Evolutionary conservation across 257 asterid species (phyloP).

Genomic region (Solanum dulcamara): DNA sequence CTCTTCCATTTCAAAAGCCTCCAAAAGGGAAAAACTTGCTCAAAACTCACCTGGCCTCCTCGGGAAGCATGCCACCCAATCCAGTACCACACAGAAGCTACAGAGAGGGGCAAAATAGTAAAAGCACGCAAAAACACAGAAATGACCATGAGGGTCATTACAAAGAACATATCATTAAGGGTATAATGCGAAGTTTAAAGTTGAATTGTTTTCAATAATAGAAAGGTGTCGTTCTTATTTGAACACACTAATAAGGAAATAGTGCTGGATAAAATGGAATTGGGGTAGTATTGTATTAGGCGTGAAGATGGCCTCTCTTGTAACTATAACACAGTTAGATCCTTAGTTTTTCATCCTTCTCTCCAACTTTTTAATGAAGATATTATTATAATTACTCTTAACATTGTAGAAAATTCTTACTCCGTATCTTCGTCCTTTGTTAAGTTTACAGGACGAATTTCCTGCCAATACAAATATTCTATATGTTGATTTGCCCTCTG

Average conservation of each 20-base stretch:
- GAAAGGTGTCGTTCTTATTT: background rate
- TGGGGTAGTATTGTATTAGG: background rate
- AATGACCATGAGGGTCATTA: no score
- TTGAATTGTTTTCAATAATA: background rate
- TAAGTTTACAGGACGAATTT: constrained; percentile 77
- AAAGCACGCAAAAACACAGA: no score
- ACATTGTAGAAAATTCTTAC: constrained; percentile 12
- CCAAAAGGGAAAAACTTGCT: no score
- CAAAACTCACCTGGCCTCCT: no score
- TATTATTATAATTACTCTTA: background rate
- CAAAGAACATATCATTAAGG: background rate
- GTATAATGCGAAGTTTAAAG: background rate
- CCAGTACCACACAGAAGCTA: no score
- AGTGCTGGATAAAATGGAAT: background rate
- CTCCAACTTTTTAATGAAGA: background rate
- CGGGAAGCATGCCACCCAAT: no score
- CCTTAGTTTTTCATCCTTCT: background rate
- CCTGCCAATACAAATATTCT: constrained; percentile 97
- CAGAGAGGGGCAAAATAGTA: no score
- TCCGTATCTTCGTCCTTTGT: constrained; percentile 22
- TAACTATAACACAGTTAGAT: background rate
- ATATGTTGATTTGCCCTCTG: constrained; percentile 86
- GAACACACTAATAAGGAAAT: background rate
- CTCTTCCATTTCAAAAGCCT: no score
- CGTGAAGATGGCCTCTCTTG: background rate